These are phyloP conservation scores for Pythium scleroteichum DNA, from an alignment of 352 stramenopile genomes.

Conservation along the genomic window DNA sequence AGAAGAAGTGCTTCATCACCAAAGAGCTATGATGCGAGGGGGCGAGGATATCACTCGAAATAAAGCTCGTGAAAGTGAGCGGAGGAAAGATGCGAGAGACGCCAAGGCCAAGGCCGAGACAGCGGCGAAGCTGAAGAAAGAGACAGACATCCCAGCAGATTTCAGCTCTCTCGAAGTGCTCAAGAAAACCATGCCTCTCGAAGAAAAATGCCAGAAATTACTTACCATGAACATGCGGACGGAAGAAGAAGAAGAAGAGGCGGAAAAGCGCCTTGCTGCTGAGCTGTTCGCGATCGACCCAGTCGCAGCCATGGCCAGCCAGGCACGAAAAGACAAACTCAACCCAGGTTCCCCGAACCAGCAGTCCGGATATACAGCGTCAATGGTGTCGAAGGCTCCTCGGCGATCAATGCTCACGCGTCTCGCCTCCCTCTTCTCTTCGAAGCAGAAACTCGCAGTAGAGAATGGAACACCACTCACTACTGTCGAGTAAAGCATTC, in stretches of 20 bases:
- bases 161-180: conserved; percentile 14
- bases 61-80: conserved; percentile 14
- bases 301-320: conserved; percentile 12
- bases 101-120: conserved; percentile 20
- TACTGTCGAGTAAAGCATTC: no score
- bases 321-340: conserved; percentile 1
- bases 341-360: not conserved
- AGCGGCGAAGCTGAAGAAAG: conserved; percentile 11
- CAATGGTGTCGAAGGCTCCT: not conserved
- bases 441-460: not conserved
- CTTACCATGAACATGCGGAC: conserved; percentile 33
- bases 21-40: conserved; percentile 23
- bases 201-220: conserved; percentile 31
- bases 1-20: conserved; percentile 12
- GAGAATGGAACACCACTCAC: no score
- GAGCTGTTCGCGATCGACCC: conserved; percentile 27
- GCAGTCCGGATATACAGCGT: not conserved
- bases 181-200: conserved; percentile 24
- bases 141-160: not conserved
- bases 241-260: conserved; percentile 34
- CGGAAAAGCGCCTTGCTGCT: conserved; percentile 16
- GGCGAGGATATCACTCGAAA: not conserved
- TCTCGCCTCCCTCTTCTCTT: not conserved
- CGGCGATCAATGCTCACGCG: conserved; percentile 2
- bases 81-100: conserved; percentile 18